Conservation (phyloP, 2,329 filamentous ascomycete genomes). For the Fusarium haematococcum region DNA sequence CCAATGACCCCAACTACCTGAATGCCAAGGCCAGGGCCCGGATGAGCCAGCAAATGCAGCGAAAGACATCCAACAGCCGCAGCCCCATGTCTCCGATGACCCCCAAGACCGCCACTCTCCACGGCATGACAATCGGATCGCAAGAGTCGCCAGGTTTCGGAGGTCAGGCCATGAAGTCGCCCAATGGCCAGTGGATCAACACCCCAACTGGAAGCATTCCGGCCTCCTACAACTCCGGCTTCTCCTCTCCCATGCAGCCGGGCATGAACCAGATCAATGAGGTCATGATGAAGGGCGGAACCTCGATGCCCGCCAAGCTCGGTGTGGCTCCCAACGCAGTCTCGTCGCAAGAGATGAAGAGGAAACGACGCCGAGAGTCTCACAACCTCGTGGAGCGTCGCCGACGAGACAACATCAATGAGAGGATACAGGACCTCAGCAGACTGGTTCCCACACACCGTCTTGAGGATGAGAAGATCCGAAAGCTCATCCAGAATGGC, state of each 20-base stretch:
- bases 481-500: conserved; percentile 93
- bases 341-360: conserved; percentile 92
- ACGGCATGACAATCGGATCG: conserved; percentile 74
- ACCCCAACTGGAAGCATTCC: conserved; percentile 82
- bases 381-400: conserved; percentile 97
- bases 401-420: conserved; percentile 97
- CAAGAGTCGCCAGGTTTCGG: conserved; percentile 79
- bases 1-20: conserved; percentile 66
- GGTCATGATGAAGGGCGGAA: conserved; percentile 87
- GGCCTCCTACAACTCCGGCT: conserved; percentile 89
- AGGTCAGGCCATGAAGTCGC: conserved; percentile 85
- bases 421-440: conserved; percentile 96
- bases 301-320: conserved; percentile 91
- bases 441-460: conserved; percentile 92
- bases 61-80: conserved; percentile 79
- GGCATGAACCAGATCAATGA: conserved; percentile 85
- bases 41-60: conserved; percentile 73
- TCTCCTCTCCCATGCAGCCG: conserved; percentile 82
- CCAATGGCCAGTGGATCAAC: conserved; percentile 91
- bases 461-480: conserved; percentile 95
- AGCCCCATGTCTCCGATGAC: conserved; percentile 76
- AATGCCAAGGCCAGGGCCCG: conserved; percentile 72
- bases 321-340: conserved; percentile 64
- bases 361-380: conserved; percentile 89
- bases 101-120: conserved; percentile 84